These are phyloP conservation scores for Ustilago cynodontis DNA, from an alignment of 1,284 basidiomycete species.

Conservation along the genomic window DNA sequence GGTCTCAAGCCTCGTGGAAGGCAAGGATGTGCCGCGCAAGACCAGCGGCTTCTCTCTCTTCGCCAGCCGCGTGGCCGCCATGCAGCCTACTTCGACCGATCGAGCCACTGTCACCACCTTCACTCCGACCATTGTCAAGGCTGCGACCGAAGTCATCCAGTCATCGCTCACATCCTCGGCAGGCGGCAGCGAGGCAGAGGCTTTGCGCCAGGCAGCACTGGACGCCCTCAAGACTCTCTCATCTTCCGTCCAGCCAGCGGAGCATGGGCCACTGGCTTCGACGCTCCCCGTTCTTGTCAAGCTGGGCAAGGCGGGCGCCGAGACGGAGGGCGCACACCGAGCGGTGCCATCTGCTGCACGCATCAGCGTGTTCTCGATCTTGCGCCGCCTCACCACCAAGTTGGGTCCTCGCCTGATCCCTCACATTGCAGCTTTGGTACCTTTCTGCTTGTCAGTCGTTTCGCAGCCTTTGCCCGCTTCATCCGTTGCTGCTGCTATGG, in stretches of 20 bases:
- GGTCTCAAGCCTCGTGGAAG: conserved; percentile 45
- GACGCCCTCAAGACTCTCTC: conserved; percentile 52
- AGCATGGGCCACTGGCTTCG: conserved; percentile 46
- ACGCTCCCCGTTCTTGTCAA: conserved; percentile 49
- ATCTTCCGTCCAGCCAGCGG: conserved; percentile 23
- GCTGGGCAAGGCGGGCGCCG: conserved; percentile 41
- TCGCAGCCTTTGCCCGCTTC: conserved; percentile 15
- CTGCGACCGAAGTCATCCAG: conserved; percentile 38
- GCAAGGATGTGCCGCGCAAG: conserved; percentile 24
- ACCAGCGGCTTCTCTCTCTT: conserved; percentile 55
- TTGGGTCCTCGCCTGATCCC: conserved; percentile 66
- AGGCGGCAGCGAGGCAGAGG: conserved; percentile 28
- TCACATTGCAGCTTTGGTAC: conserved; percentile 58
- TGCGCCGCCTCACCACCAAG: conserved; percentile 48
- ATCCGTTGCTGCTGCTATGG: conserved; percentile 1
- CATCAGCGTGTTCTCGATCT: conserved; percentile 53
- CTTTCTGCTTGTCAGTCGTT: conserved; percentile 39
- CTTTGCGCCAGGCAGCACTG: conserved; percentile 50
- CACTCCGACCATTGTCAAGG: conserved; percentile 47
- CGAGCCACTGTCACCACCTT: conserved; percentile 36
- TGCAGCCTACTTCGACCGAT: conserved; percentile 31
- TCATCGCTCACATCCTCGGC: conserved; percentile 19
- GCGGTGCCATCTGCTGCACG: conserved; percentile 29
- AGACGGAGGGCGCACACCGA: conserved; percentile 19
- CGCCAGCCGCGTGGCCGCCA: conserved; percentile 46